Evolutionary conservation across 495 filamentous ascomycete genomes (phyloP).

Genomic region (Bathelium albidoporum): DNA sequence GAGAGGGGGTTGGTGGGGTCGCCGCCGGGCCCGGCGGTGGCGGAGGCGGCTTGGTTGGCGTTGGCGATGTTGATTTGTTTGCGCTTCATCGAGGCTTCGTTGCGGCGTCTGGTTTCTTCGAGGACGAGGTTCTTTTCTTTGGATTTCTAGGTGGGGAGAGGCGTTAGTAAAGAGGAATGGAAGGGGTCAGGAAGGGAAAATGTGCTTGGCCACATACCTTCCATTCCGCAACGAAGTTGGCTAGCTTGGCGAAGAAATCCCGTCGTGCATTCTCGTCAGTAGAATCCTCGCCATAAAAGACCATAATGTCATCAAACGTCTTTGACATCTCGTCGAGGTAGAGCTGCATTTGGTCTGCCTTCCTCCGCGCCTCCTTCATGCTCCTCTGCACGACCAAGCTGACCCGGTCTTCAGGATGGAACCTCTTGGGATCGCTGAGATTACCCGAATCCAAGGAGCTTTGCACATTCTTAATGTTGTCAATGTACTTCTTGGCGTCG

Average conservation of each 20-base stretch:
- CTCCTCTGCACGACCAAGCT: slow-evolving; percentile 80
- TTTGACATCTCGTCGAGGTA: slow-evolving; percentile 88
- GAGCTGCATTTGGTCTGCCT: slow-evolving; percentile 90
- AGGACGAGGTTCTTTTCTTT: slow-evolving; percentile 78
- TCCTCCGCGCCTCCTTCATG: slow-evolving; percentile 93
- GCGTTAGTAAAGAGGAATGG: background rate
- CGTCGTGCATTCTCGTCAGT: slow-evolving; percentile 86
- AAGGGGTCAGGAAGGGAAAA: background rate
- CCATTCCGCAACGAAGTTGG: slow-evolving; percentile 86
- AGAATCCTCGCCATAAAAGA: slow-evolving; percentile 92
- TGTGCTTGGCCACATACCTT: slow-evolving; percentile 45
- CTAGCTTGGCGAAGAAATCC: slow-evolving; percentile 93
- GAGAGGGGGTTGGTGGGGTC: slow-evolving; percentile 42
- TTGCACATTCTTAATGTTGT: slow-evolving; percentile 90
- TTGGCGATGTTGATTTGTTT: slow-evolving; percentile 54
- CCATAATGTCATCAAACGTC: slow-evolving; percentile 90
- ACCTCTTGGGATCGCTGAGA: slow-evolving; percentile 90
- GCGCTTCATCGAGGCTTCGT: slow-evolving; percentile 83
- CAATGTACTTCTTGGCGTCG: slow-evolving; percentile 90
- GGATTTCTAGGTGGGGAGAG: slow-evolving; percentile 52
- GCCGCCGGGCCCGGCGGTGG: slow-evolving; percentile 27
- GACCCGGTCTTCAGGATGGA: slow-evolving; percentile 94
- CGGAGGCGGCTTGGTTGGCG: slow-evolving; percentile 35
- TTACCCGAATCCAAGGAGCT: slow-evolving; percentile 85
- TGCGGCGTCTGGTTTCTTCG: slow-evolving; percentile 73